These are phyloP conservation scores for Erodium trifolium DNA, from an alignment of 441 rosid genomes.

Conservation along the genomic window DNA sequence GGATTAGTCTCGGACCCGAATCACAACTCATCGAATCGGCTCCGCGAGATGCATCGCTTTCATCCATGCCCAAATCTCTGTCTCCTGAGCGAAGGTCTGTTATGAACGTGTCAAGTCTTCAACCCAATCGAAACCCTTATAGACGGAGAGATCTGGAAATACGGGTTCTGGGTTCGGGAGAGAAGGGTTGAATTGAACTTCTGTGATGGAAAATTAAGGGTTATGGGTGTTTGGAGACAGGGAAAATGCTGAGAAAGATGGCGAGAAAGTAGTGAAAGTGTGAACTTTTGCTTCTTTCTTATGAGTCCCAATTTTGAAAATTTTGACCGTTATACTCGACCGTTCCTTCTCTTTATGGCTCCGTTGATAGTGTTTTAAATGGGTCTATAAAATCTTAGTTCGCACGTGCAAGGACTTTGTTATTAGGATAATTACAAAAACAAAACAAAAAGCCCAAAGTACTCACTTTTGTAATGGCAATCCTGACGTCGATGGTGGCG, in stretches of 20 bases:
- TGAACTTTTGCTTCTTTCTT: background rate
- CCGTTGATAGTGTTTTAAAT: no score
- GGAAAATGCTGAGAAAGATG: constrained; percentile 10
- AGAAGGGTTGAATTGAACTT: constrained; percentile 18
- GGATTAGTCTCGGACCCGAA: constrained; percentile 49
- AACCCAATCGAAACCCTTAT: constrained; percentile 26
- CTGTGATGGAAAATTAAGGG: constrained; percentile 32
- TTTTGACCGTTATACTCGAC: no score
- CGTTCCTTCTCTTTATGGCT: no score
- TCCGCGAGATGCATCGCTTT: constrained; percentile 29
- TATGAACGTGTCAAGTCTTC: constrained; percentile 13
- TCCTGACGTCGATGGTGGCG: no score
- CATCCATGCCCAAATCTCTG: constrained; percentile 28
- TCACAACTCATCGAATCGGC: constrained; percentile 61
- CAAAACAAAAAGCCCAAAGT: no score
- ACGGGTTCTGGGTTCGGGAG: constrained; percentile 21
- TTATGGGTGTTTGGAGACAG: constrained; percentile 4
- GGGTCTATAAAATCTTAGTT: no score
- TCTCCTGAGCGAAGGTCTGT: constrained; percentile 16
- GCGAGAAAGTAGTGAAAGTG: background rate
- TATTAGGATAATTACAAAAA: no score
- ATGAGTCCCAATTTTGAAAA: background rate
- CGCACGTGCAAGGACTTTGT: no score
- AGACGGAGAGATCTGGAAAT: constrained; percentile 18
- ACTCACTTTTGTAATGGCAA: no score